Evolutionary conservation across 257 asterid genomes (phyloP).

Genomic region (Phtheirospermum japonicum): DNA sequence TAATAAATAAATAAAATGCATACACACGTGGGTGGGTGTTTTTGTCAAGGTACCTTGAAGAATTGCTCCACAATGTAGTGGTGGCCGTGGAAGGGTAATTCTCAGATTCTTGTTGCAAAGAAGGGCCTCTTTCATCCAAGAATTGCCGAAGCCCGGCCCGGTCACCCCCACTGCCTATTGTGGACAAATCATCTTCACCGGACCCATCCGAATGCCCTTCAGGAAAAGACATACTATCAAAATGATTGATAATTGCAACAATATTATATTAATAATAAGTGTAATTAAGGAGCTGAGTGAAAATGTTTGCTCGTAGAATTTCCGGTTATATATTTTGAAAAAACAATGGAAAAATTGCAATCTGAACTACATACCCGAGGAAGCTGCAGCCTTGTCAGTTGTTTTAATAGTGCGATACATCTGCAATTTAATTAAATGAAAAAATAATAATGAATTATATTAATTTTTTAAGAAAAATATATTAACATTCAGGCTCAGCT

Average conservation of each 20-base stretch:
- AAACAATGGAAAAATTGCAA: neutral
- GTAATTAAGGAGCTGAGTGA: too few relatives aligned
- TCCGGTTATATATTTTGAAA: too few relatives aligned
- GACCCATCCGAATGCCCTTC: constrained; percentile 95
- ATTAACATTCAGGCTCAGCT: too few relatives aligned
- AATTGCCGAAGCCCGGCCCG: constrained; percentile 42
- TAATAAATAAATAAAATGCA: too few relatives aligned
- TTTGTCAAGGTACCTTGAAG: too few relatives aligned
- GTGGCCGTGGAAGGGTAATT: constrained; percentile 45
- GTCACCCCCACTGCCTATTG: constrained; percentile 59
- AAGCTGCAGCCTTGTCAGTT: constrained; percentile 91
- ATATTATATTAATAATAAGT: too few relatives aligned
- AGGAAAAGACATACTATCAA: neutral
- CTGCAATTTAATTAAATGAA: constrained; percentile 45
- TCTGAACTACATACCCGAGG: constrained; percentile 60
- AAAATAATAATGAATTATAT: neutral
- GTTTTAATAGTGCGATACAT: constrained; percentile 96
- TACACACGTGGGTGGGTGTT: too few relatives aligned
- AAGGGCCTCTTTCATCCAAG: constrained; percentile 56
- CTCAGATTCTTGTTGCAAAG: constrained; percentile 50
- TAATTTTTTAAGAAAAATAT: neutral
- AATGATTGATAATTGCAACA: too few relatives aligned
- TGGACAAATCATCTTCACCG: constrained; percentile 82
- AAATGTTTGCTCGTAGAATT: too few relatives aligned
- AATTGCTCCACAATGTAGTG: constrained; percentile 79